phyloP scores from a whole-genome alignment of 768 basidiomycete genomes.

The Russula sp. region DNA sequence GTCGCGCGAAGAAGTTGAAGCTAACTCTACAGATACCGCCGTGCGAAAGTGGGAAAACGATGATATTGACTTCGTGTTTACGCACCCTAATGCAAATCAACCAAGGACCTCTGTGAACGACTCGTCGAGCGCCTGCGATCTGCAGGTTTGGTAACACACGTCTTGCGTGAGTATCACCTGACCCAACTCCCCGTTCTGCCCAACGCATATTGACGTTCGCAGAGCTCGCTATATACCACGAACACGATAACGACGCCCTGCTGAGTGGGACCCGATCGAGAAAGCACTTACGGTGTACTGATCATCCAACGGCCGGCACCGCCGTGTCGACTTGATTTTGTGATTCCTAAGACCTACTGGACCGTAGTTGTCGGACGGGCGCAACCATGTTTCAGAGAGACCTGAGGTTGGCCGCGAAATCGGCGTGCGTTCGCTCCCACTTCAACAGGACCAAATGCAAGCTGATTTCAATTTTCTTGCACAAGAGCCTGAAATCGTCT shows the following conservation, averaged over 20 bases:
- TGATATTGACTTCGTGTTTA: constrained; percentile 89
- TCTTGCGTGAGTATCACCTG: constrained; percentile 60
- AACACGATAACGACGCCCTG: constrained; percentile 51
- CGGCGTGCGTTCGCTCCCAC: constrained; percentile 41
- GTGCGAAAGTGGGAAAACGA: constrained; percentile 79
- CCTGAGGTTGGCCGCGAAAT: constrained; percentile 69
- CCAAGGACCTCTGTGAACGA: constrained; percentile 59
- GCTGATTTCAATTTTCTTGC: constrained; percentile 11
- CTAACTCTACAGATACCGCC: constrained; percentile 66
- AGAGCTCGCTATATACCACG: constrained; percentile 63
- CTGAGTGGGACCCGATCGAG: constrained; percentile 76
- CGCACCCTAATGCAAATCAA: constrained; percentile 56
- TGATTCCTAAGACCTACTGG: constrained; percentile 75
- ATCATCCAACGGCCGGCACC: constrained; percentile 46
- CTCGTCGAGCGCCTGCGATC: constrained; percentile 55
- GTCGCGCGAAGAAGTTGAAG: constrained; percentile 68
- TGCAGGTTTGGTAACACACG: constrained; percentile 70
- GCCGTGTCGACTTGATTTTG: constrained; percentile 82
- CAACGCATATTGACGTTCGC: background rate
- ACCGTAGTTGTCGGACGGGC: constrained; percentile 86
- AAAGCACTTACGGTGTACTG: constrained; percentile 80
- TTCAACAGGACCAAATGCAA: background rate
- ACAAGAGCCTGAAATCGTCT: too few relatives aligned
- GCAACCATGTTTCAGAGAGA: constrained; percentile 90
- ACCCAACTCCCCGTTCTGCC: background rate